Percentiles rank a stretch among this genome's conserved stretches.
Conservation (phyloP, 2,329 filamentous ascomycete species). For the Talaromyces sp. region DNA sequence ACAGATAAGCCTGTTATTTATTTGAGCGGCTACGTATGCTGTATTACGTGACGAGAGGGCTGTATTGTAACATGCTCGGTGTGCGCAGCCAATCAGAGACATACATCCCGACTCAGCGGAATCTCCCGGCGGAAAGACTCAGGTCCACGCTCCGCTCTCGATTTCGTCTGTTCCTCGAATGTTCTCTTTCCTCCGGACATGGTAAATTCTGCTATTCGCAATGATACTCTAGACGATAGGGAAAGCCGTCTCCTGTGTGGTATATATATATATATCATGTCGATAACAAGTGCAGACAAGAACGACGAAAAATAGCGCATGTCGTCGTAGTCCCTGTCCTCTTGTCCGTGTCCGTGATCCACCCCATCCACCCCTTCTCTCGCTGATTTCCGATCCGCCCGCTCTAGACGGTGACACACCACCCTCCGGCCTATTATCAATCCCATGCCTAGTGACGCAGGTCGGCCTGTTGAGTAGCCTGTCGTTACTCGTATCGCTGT, state of each 20-base stretch:
- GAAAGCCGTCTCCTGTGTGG: not conserved
- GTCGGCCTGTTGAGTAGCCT: not conserved
- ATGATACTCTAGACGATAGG: not conserved
- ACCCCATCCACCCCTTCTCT: constrained; percentile 1
- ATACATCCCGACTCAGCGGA: constrained; percentile 3
- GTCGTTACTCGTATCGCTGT: not conserved
- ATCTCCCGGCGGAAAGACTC: constrained; percentile 16
- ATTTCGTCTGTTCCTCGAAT: not conserved
- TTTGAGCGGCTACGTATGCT: too few relatives aligned
- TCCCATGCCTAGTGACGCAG: not conserved
- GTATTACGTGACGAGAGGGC: not conserved
- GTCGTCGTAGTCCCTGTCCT: not conserved
- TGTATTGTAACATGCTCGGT: not conserved
- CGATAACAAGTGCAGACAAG: not conserved
- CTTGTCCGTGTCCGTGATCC: constrained; percentile 5
- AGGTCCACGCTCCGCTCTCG: constrained; percentile 15
- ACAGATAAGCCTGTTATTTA: not conserved
- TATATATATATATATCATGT: not conserved
- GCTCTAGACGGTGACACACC: constrained; percentile 11
- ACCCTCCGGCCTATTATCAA: constrained; percentile 9
- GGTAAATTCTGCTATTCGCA: not conserved
- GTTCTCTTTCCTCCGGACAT: not conserved
- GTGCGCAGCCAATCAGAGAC: constrained; percentile 10
- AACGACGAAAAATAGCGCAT: constrained; percentile 14
- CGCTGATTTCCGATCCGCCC: constrained; percentile 15